Percentiles rank a stretch among this genome's conserved stretches.
Evolutionary conservation across 2,329 filamentous ascomycete genomes (phyloP).

Genomic region (Graphilbum fragrans): DNA sequence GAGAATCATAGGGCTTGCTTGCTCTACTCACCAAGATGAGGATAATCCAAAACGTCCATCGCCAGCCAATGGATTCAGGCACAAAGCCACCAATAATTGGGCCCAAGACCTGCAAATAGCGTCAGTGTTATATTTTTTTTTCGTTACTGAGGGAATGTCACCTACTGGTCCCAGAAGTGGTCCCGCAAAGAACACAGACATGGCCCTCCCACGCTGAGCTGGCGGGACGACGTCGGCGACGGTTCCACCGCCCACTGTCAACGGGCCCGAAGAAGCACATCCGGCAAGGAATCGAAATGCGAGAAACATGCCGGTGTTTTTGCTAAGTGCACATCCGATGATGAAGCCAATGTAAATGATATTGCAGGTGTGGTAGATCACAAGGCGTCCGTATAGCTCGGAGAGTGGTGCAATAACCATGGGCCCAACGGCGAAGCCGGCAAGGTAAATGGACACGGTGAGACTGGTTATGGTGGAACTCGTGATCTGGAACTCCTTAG

Average conservation of each 20-base stretch:
- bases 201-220: no score
- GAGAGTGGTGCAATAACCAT: slow-evolving; percentile 8
- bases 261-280: no score
- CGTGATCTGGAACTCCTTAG: slow-evolving; percentile 32
- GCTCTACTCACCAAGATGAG: slow-evolving; percentile 33
- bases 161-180: no score
- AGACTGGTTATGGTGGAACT: slow-evolving; percentile 33
- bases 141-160: slow-evolving; percentile 8
- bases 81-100: slow-evolving; percentile 38
- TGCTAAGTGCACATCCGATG: slow-evolving; percentile 52
- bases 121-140: no score
- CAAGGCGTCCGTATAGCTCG: slow-evolving; percentile 20
- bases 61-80: slow-evolving; percentile 27
- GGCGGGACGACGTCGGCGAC: no score
- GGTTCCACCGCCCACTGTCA: no score
- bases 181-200: no score
- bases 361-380: slow-evolving; percentile 66
- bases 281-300: no score
- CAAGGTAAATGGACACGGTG: slow-evolving; percentile 48
- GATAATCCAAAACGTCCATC: slow-evolving; percentile 33
- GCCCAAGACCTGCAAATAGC: slow-evolving; percentile 27
- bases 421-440: slow-evolving; percentile 26
- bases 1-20: no score
- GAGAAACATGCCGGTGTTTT: slow-evolving; percentile 26
- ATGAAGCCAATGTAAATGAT: slow-evolving; percentile 48